A percentile compares a stretch with the other conserved stretches of the same genome.
phyloP scores from a whole-genome alignment of 2,329 filamentous ascomycete species.

The Onygenales sp. region DNA sequence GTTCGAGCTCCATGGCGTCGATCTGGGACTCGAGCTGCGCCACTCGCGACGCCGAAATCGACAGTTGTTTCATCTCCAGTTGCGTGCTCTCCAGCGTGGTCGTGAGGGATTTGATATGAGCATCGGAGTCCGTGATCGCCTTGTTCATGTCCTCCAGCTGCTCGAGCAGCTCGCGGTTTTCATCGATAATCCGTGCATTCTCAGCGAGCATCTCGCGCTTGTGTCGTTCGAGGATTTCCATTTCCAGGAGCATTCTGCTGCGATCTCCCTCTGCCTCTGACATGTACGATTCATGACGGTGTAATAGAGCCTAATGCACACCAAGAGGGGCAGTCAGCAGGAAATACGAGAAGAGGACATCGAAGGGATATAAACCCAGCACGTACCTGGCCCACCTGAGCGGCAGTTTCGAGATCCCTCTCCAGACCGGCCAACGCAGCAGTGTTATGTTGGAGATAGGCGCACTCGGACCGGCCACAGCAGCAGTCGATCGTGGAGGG shows the following conservation, averaged over 20 bases:
- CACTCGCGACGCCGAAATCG: conserved; percentile 63
- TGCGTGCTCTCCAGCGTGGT: conserved; percentile 68
- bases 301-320: conserved; percentile 64
- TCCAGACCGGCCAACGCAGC: conserved; percentile 70
- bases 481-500: conserved; percentile 52
- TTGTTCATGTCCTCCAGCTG: conserved; percentile 78
- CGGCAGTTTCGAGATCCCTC: conserved; percentile 77
- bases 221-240: conserved; percentile 63
- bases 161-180: conserved; percentile 71
- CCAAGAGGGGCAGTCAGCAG: conserved; percentile 12
- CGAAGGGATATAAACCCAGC: conserved; percentile 10
- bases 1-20: conserved; percentile 68
- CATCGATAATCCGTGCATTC: conserved; percentile 70
- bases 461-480: conserved; percentile 72
- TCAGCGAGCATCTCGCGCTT: conserved; percentile 65
- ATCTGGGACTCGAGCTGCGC: conserved; percentile 74
- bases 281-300: conserved; percentile 90
- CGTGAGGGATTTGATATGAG: conserved; percentile 66
- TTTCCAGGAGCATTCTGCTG: conserved; percentile 58
- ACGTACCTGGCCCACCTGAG: conserved; percentile 78
- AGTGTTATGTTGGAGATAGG: conserved; percentile 72
- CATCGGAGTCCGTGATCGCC: conserved; percentile 69
- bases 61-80: conserved; percentile 64
- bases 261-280: conserved; percentile 83
- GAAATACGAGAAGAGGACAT: background rate